A percentile compares a stretch with the other conserved stretches of the same genome.
phyloP scores from a whole-genome alignment of 2,329 filamentous ascomycete species.

The Arthrinium phaeospermum region DNA sequence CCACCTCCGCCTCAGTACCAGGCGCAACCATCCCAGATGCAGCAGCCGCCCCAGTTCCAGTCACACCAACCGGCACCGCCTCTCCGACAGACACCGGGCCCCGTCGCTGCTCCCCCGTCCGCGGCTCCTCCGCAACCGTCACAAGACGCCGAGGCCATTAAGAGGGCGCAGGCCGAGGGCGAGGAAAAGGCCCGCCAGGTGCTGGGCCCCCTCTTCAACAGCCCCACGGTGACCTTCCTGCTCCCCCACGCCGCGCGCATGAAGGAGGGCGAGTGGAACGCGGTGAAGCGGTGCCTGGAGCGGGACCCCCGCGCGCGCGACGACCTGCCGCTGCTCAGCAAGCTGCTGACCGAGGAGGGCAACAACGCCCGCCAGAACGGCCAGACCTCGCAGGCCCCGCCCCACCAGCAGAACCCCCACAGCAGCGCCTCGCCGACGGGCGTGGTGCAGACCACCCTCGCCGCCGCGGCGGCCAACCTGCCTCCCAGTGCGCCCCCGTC shows the following conservation, averaged over 20 bases:
- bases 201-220: slow-evolving; percentile 65
- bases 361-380: slow-evolving; percentile 37
- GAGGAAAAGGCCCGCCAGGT: slow-evolving; percentile 65
- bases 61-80: slow-evolving; percentile 29
- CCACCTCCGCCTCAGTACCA: slow-evolving; percentile 25
- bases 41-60: slow-evolving; percentile 30
- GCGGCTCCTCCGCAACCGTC: not conserved
- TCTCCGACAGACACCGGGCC: slow-evolving; percentile 30
- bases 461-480: slow-evolving; percentile 33
- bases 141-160: slow-evolving; percentile 41
- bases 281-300: slow-evolving; percentile 72
- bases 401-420: slow-evolving; percentile 26
- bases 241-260: slow-evolving; percentile 72
- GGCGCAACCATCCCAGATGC: slow-evolving; percentile 22
- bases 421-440: slow-evolving; percentile 32
- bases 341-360: slow-evolving; percentile 58
- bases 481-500: slow-evolving; percentile 20
- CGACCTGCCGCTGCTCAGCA: slow-evolving; percentile 63
- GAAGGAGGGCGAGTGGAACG: slow-evolving; percentile 73
- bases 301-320: slow-evolving; percentile 68
- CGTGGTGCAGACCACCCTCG: slow-evolving; percentile 40
- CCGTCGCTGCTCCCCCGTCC: not conserved
- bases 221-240: slow-evolving; percentile 72
- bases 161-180: slow-evolving; percentile 55
- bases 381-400: not conserved